Percentiles rank a stretch among this genome's conserved stretches.
Conservation (phyloP, 768 basidiomycete genomes). For the Calocybe indica region DNA sequence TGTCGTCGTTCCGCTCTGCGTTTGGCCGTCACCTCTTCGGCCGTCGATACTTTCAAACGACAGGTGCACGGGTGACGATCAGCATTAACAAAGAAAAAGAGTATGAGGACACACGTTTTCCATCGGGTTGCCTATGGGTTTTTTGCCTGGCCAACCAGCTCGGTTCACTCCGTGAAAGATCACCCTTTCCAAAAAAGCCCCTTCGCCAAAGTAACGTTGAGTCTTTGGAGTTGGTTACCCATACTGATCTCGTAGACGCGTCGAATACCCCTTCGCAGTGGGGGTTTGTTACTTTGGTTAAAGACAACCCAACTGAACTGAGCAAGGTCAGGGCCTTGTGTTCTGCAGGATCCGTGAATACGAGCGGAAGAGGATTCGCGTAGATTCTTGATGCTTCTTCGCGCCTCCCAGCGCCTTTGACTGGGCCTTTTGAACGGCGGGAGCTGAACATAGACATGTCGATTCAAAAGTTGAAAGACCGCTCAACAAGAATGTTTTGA, state of each 20-base stretch:
- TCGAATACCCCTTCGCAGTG: constrained; percentile 78
- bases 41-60: constrained; percentile 53
- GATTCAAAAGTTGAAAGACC: background rate
- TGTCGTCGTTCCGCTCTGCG: constrained; percentile 85
- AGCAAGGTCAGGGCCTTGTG: constrained; percentile 40
- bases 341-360: constrained; percentile 37
- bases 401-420: constrained; percentile 49
- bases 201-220: constrained; percentile 74
- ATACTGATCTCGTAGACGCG: constrained; percentile 75
- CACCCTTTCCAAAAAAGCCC: constrained; percentile 98
- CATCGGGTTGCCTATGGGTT: constrained; percentile 52
- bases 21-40: constrained; percentile 87
- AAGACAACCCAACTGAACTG: constrained; percentile 50
- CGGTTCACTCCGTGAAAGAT: constrained; percentile 90
- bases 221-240: constrained; percentile 65
- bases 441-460: constrained; percentile 10
- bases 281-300: constrained; percentile 60
- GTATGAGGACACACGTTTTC: constrained; percentile 45
- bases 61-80: too few relatives aligned
- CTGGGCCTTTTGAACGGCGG: constrained; percentile 27
- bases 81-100: too few relatives aligned
- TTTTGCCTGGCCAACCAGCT: constrained; percentile 83
- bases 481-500: too few relatives aligned
- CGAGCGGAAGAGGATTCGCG: constrained; percentile 63
- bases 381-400: constrained; percentile 67